Conservation (phyloP, 208 protist species). For the Leptomonas seymouri region DNA sequence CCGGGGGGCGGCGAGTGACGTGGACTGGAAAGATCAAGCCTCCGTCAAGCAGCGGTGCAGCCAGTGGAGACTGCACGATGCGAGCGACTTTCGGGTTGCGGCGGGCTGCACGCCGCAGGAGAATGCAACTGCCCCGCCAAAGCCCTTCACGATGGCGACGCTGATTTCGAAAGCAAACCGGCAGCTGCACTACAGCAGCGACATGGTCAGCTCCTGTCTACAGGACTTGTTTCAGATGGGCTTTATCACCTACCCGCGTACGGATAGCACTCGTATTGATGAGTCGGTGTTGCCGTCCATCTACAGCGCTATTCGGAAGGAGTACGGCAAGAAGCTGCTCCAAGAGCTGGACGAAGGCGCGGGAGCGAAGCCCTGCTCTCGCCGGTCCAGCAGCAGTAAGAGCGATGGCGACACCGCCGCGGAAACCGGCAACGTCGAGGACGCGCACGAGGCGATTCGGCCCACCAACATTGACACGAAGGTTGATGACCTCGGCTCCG, state of each 20-base stretch:
- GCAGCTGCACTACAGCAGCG: conserved; percentile 81
- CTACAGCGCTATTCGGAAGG: conserved; percentile 97
- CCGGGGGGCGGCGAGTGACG: conserved; percentile 14
- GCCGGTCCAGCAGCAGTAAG: neutral
- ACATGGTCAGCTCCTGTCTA: conserved; percentile 72
- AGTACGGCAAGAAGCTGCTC: conserved; percentile 96
- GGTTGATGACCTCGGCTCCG: conserved; percentile 54
- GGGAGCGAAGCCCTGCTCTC: neutral
- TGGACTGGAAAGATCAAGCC: conserved; percentile 46
- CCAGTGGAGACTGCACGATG: conserved; percentile 40
- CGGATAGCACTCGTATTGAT: conserved; percentile 89
- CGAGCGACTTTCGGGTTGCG: conserved; percentile 31
- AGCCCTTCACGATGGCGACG: conserved; percentile 91
- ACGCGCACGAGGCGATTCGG: conserved; percentile 92
- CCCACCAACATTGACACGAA: conserved; percentile 83
- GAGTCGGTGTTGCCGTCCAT: conserved; percentile 97
- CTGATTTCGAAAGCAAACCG: conserved; percentile 87
- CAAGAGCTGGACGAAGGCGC: conserved; percentile 80
- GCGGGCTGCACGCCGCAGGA: conserved; percentile 35
- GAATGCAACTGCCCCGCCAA: conserved; percentile 50
- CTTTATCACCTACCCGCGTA: conserved; percentile 91
- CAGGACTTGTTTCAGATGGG: conserved; percentile 92
- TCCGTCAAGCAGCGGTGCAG: conserved; percentile 26
- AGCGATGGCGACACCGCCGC: conserved; percentile 38
- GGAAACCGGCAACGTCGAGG: conserved; percentile 76